A percentile compares a stretch with the other conserved stretches of the same genome.
Evolutionary conservation across 371 early-diverging fungal genomes (phyloP).

Genomic region (Dichotomocladium elegans): DNA sequence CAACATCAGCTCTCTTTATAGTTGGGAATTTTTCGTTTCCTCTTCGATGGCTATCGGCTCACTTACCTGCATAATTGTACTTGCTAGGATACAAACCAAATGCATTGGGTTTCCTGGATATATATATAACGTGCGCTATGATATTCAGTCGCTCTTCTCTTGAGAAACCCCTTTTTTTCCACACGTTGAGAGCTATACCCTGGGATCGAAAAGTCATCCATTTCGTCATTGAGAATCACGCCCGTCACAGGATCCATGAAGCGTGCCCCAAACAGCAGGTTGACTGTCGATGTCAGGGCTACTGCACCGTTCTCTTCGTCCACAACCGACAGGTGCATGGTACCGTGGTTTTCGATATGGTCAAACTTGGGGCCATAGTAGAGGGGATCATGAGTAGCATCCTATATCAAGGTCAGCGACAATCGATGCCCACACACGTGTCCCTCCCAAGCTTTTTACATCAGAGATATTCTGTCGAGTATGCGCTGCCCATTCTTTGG

Average conservation of each 20-base stretch:
- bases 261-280: slow-evolving; percentile 92
- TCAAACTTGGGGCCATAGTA: slow-evolving; percentile 84
- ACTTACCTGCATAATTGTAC: slow-evolving; percentile 75
- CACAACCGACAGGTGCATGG: slow-evolving; percentile 94
- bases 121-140: too few species aligned
- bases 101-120: slow-evolving; percentile 64
- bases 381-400: slow-evolving; percentile 36
- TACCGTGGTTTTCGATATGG: slow-evolving; percentile 86
- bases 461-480: slow-evolving; percentile 73
- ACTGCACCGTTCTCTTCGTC: slow-evolving; percentile 87
- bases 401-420: slow-evolving; percentile 12
- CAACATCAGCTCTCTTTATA: neutral
- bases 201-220: slow-evolving; percentile 98
- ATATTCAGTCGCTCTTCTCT: too few species aligned
- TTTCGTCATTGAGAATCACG: slow-evolving; percentile 96
- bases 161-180: too few species aligned
- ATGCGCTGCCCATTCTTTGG: slow-evolving; percentile 64
- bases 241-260: slow-evolving; percentile 93
- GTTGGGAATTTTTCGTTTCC: neutral
- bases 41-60: too few species aligned
- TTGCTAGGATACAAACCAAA: slow-evolving; percentile 85
- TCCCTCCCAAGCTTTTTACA: slow-evolving; percentile 12
- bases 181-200: too few species aligned
- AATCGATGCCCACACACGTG: neutral
- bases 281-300: slow-evolving; percentile 92